Evolutionary conservation across 2,329 filamentous ascomycete species (phyloP), one percentile per base, ranked within the genome.

Genomic region (Colletotrichum lupini): DNA sequence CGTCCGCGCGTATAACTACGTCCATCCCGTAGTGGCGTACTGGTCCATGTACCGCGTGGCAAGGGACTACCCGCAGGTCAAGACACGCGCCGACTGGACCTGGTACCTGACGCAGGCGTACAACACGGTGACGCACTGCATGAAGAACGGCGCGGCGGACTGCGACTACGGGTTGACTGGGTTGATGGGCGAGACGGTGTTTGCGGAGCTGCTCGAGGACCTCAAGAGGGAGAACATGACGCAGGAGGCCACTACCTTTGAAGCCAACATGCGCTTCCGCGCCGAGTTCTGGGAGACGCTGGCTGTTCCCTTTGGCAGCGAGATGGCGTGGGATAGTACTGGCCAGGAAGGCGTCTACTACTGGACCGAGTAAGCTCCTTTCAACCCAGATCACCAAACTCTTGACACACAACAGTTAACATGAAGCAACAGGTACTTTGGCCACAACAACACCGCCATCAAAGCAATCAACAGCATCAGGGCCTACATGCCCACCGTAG

Each of bases 271-370:
- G 89, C 83, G 81, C 16, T 79, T 78, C 4, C 84, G 89, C 1
- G 87, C 88, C 1, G 74, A 82, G 3, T 76, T 80, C 1, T 92
- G 90, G 89, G 78, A 87, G n/a, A 80, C 80, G 0, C 80, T 87
- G 64, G 82, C 83, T 8, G 86, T 88, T 5, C 90, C 90, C 0
- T 92, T 86, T 73, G 89, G 89, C 0, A 90, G 87, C 63, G 90
- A 91, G 77, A 89, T 90, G 87, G 86, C 89, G 0, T 92, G 90
- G 90, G 90, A 92, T 70, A 90, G 87, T 0, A 91, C 89, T 0
- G 89, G 88, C 0, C 89, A 92, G 74, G 89, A 92, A 77, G 89
- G 89, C 0, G 87, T 91, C 0, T 91, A 90, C 72, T 89, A 89
- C 72, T 91, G 89, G 89, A 82, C 85, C 6, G 86, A 85, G 84